Conservation (phyloP, 345 rosid genomes). For the Sisymbrium altissimum region DNA sequence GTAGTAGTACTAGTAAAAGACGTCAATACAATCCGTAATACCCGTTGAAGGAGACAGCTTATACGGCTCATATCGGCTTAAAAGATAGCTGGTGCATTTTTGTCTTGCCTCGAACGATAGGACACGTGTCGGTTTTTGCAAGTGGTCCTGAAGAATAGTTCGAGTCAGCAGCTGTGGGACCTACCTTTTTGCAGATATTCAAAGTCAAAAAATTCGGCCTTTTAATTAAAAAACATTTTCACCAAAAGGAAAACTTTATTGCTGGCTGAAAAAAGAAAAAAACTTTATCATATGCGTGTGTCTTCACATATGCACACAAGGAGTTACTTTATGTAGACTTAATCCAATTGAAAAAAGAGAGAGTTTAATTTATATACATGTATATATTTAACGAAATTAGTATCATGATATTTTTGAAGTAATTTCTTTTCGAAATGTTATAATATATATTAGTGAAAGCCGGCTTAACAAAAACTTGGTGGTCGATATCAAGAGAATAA, state of each 20-base stretch:
- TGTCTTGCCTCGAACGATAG: not conserved
- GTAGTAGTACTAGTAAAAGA: not conserved
- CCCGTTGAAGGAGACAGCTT: conserved; percentile 23
- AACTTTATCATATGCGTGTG: conserved; percentile 20
- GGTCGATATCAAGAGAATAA: not conserved
- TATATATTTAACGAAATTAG: not conserved
- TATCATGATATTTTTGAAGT: not conserved
- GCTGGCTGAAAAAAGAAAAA: conserved; percentile 14
- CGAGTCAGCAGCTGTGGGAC: conserved; percentile 30
- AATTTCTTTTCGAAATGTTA: not conserved
- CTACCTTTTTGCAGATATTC: conserved; percentile 31
- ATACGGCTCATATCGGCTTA: conserved; percentile 27
- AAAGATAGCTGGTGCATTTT: not conserved
- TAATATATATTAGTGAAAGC: not conserved
- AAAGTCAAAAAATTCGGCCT: conserved; percentile 35
- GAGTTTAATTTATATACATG: too few relatives aligned
- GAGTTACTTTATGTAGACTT: conserved; percentile 5
- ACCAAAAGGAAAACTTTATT: conserved; percentile 21
- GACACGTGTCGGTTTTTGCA: conserved; percentile 32
- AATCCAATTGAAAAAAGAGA: not conserved
- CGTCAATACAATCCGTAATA: not conserved
- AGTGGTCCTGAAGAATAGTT: conserved; percentile 35
- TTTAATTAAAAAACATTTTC: conserved; percentile 11
- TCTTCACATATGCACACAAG: conserved; percentile 25
- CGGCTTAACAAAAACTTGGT: not conserved